Evolutionary conservation across 2,329 filamentous ascomycete genomes (phyloP), one percentile per base, ranked within the genome.

Genomic region (Microdochium trichocladiopsis): DNA sequence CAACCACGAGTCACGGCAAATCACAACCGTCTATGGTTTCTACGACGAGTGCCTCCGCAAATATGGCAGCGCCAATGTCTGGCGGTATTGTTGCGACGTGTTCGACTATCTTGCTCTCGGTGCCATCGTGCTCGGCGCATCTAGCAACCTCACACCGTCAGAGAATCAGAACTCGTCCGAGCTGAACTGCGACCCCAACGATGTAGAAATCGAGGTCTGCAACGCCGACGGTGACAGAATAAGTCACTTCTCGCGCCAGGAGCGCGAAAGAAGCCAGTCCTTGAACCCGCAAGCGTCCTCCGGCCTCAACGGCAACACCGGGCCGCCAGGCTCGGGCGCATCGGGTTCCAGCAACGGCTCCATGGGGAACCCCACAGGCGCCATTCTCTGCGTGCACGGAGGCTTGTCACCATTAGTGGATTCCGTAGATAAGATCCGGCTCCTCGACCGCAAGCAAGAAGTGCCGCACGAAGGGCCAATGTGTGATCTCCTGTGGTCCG

Each of bases 401-500:
- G 94, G 94, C 2, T 76, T 99, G 8, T 94, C 88, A 22, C 94
- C 94, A 1, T 76, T 96, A 11, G 89, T 99, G 54, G 92, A 97
- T 67, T 90, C 84, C 23, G 88, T 99, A 48, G 93, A 99, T 67
- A 96, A 96, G 72, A 99, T 99, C 66, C 83, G 94, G 22, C 77
- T 97, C 14, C 82, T 99, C 22, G 95, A 99, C 68, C 85, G 93
- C 56, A 97, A 97, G 70, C 94, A 99, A 72, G 94, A 99, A 72
- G 94, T 99, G 0, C 94, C 94, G 0, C 94, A 99, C 66, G 94
- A 99, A 73, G 94, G 94, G 52, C 91, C 94, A 65, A 99, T 99
- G 94, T 99, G 94, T 71, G 94, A 99, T 69, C 78, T 99, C 1
- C 80, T 99, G 2, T 99, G 94, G 94, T 96, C 91, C 1, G 94